Evolutionary conservation across 2,329 filamentous ascomycete genomes (phyloP).

Genomic region (Magnaporthiopsis rhizophila): DNA sequence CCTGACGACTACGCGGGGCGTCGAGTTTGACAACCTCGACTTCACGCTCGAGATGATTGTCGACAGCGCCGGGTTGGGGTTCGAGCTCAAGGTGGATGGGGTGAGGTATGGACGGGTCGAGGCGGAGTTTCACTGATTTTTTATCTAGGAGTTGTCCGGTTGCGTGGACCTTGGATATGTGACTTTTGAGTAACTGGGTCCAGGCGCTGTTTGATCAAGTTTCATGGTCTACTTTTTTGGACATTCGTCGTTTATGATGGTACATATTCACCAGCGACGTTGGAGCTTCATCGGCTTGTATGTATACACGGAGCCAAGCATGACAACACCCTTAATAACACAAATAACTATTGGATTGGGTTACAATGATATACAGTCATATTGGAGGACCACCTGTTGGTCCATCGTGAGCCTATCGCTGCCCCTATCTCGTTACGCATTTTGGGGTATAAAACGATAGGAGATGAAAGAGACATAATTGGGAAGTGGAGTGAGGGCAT

Average conservation of each 20-base stretch:
- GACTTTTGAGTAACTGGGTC: neutral
- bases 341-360: neutral
- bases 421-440: neutral
- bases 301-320: neutral
- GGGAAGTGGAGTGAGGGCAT: neutral
- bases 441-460: neutral
- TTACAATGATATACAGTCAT: neutral
- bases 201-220: neutral
- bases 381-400: neutral
- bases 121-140: slow-evolving; percentile 62
- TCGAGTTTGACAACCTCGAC: slow-evolving; percentile 76
- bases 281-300: neutral
- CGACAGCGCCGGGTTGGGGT: slow-evolving; percentile 66
- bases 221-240: neutral
- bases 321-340: neutral
- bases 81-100: slow-evolving; percentile 72
- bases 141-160: neutral
- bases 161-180: neutral
- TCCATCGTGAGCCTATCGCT: neutral
- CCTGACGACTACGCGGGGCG: slow-evolving; percentile 68
- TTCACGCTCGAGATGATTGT: slow-evolving; percentile 80
- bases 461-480: neutral
- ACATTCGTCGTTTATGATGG: neutral
- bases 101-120: slow-evolving; percentile 69
- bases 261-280: neutral